Base-by-base conservation (phyloP, 1,139 yeast genomes). In the Candida sanyaensis region DNA sequence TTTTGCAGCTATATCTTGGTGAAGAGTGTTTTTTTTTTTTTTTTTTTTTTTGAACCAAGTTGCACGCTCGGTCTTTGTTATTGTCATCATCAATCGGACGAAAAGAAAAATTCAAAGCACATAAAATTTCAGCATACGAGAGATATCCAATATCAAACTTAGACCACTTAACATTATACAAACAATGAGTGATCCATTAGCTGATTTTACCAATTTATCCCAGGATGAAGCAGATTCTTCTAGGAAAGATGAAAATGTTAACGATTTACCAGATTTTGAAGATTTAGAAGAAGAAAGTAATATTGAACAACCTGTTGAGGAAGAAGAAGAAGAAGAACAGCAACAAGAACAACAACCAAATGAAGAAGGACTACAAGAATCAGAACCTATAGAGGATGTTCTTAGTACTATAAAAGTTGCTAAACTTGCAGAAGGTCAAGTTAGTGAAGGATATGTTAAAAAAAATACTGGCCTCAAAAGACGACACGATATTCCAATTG, bases 171-270 rank as follows among this genome's bases (percentile, higher is more conserved):
- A 26, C 9, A 26, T 8, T 26, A 3, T 26, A 26, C 9, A 26
- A 8, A 30, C 9, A 17, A 52, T 52, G 55, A 50, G 49, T 42
- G 55, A 52, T 44, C 55, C 55, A 31, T 50, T 52, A 43, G 51
- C 47, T 37, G 55, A 52, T 39, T 52, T 37, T 27, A 52, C 55
- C 9, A 52, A 49, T 33, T 39, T 52, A 40, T 50, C 54, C 27
- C 54, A 47, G 36, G 55, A 50, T 38, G 53, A 50, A 32, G 41
- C 46, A 34, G 53, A 47, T 26, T 46, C 36, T 17, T 36, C 37
- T 17, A 32, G 33, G 37, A 13, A 37, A 11, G 32, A 40, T 8
- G 33, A 41, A 13, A 38, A 41, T 17, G n/a, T 28, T 10, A 38
- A 45, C 17, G 27, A 31, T 11, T 17, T 32, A 7, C 40, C 41